Percentiles rank a stretch among this genome's conserved stretches.
These are phyloP conservation scores for Adansonia digitata DNA, from an alignment of 345 rosid species.

Conservation along the genomic window DNA sequence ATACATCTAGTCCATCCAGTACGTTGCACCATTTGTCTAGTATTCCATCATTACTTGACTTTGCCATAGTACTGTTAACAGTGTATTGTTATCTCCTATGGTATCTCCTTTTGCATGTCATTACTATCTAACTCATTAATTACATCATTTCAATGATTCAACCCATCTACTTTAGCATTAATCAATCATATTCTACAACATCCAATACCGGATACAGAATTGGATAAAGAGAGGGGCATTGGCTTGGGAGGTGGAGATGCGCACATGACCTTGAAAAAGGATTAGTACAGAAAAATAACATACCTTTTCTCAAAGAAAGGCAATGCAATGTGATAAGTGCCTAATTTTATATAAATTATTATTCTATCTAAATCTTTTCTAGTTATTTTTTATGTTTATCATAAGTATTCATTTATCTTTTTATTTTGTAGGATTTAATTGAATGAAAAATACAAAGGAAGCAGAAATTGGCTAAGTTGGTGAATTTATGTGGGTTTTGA, in stretches of 20 bases:
- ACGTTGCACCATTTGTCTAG: no score
- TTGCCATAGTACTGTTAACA: background rate
- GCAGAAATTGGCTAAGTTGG: no score
- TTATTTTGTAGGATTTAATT: no score
- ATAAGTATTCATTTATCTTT: no score
- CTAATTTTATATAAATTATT: no score
- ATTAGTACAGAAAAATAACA: background rate
- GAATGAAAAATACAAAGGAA: no score
- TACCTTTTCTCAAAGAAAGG: background rate
- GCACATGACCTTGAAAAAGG: background rate
- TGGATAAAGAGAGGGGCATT: background rate
- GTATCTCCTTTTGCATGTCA: background rate
- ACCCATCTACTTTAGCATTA: background rate
- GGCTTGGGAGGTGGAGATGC: background rate
- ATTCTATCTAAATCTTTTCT: no score
- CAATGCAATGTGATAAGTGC: no score
- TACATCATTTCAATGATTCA: background rate
- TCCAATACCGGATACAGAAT: background rate
- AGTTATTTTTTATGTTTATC: no score
- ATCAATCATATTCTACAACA: background rate
- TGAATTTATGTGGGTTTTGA: no score
- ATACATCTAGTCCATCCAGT: no score
- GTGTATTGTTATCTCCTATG: background rate
- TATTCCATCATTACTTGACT: background rate
- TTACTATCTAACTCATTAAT: background rate